Conservation (phyloP, 202 grass and related monocot species). For the Dendrocalamus latiflorus region DNA sequence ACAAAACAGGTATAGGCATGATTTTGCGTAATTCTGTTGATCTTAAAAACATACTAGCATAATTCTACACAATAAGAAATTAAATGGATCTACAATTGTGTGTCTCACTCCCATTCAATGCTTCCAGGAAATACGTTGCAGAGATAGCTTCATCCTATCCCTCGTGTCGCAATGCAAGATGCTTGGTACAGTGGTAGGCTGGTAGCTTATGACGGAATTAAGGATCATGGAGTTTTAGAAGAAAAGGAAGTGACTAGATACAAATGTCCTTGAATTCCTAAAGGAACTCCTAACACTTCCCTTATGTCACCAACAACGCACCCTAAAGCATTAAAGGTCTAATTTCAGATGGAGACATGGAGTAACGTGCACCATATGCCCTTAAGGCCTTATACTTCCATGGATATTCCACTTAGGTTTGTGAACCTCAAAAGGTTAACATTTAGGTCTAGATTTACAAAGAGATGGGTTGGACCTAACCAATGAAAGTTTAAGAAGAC, state of each 20-base stretch:
- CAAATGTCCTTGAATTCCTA: background rate
- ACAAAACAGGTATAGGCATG: background rate
- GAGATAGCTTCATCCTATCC: background rate
- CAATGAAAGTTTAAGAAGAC: background rate
- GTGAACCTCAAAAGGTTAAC: background rate
- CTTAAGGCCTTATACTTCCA: no score
- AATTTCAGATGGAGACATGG: no score
- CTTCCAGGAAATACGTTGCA: background rate
- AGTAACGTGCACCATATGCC: no score
- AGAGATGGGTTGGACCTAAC: background rate
- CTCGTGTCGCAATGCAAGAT: background rate
- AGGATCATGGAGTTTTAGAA: background rate
- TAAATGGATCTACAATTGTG: background rate
- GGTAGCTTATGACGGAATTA: background rate
- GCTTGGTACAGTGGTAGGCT: background rate
- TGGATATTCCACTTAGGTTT: background rate
- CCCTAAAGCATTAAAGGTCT: no score
- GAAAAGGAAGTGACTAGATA: no score
- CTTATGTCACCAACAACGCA: background rate
- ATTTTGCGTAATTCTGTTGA: background rate
- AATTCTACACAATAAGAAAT: background rate
- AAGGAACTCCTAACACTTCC: background rate
- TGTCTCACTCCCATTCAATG: background rate
- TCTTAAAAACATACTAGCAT: background rate
- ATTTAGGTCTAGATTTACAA: background rate